Percentiles rank a stretch among this genome's conserved stretches.
Conservation (phyloP, 1,284 basidiomycete species). For the Naganishia cerealis region DNA sequence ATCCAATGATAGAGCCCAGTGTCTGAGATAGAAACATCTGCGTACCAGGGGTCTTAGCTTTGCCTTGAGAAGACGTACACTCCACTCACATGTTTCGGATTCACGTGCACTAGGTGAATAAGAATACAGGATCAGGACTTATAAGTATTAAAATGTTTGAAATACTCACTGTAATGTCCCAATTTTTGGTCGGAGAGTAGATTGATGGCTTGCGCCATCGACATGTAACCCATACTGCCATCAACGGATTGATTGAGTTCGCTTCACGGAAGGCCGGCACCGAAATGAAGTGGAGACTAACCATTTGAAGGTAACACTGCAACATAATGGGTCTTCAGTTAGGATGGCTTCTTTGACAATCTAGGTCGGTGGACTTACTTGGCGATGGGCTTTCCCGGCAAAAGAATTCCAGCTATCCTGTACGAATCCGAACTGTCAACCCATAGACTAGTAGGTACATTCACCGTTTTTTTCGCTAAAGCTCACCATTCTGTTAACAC, state of each 20-base stretch:
- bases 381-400: conserved; percentile 58
- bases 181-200: conserved; percentile 57
- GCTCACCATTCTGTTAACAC: conserved; percentile 57
- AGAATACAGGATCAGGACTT: neutral
- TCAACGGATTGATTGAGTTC: neutral
- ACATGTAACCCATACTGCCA: conserved; percentile 49
- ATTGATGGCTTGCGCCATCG: conserved; percentile 53
- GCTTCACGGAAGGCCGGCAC: neutral
- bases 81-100: conserved; percentile 32
- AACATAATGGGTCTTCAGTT: neutral
- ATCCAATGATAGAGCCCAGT: conserved; percentile 56
- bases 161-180: conserved; percentile 47
- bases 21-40: conserved; percentile 59
- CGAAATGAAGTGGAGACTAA: conserved; percentile 30
- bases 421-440: conserved; percentile 3
- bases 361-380: conserved; percentile 46
- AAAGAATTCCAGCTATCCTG: conserved; percentile 56
- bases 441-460: neutral
- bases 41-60: neutral
- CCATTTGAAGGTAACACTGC: conserved; percentile 54
- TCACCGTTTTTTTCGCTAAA: neutral
- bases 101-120: conserved; percentile 30
- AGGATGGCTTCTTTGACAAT: neutral
- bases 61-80: neutral
- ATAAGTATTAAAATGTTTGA: neutral